phyloP scores from a whole-genome alignment of 257 asterid species.

The Scutellaria galericulata region DNA sequence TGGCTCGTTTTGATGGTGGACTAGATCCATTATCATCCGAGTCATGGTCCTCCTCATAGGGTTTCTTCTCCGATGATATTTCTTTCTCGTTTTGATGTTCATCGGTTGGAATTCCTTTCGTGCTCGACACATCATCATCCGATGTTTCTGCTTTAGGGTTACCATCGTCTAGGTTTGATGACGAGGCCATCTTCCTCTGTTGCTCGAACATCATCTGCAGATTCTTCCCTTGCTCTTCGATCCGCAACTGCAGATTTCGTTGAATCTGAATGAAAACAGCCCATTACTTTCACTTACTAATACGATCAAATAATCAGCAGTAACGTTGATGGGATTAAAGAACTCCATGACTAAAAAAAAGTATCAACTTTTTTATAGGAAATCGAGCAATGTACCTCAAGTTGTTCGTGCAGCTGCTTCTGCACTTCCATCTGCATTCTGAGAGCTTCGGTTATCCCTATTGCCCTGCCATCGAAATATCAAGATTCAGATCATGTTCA shows the following conservation, averaged over 20 bases:
- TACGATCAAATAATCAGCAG: too few species aligned
- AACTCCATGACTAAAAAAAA: too few species aligned
- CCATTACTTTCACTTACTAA: too few species aligned
- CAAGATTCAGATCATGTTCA: slow-evolving; percentile 1
- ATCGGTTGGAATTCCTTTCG: slow-evolving; percentile 21
- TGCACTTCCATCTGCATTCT: slow-evolving; percentile 92
- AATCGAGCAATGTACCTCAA: slow-evolving; percentile 60
- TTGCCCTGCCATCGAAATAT: slow-evolving; percentile 55
- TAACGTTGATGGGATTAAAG: too few species aligned
- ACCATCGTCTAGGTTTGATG: slow-evolving; percentile 42
- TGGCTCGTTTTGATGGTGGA: slow-evolving; percentile 57
- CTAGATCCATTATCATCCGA: slow-evolving; percentile 26
- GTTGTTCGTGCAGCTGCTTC: slow-evolving; percentile 95
- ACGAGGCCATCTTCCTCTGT: slow-evolving; percentile 63
- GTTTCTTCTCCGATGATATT: slow-evolving; percentile 38
- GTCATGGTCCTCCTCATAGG: slow-evolving; percentile 45
- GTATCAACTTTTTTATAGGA: not conserved
- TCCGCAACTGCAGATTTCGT: slow-evolving; percentile 84
- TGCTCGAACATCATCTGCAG: slow-evolving; percentile 79
- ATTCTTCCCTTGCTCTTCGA: slow-evolving; percentile 89
- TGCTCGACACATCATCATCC: slow-evolving; percentile 33
- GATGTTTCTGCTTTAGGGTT: slow-evolving; percentile 40
- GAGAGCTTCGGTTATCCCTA: slow-evolving; percentile 85
- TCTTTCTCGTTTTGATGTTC: slow-evolving; percentile 36
- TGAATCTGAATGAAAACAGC: slow-evolving; percentile 61